phyloP scores from a whole-genome alignment of 1,284 basidiomycete species.

The Ganoderma resinaceum region DNA sequence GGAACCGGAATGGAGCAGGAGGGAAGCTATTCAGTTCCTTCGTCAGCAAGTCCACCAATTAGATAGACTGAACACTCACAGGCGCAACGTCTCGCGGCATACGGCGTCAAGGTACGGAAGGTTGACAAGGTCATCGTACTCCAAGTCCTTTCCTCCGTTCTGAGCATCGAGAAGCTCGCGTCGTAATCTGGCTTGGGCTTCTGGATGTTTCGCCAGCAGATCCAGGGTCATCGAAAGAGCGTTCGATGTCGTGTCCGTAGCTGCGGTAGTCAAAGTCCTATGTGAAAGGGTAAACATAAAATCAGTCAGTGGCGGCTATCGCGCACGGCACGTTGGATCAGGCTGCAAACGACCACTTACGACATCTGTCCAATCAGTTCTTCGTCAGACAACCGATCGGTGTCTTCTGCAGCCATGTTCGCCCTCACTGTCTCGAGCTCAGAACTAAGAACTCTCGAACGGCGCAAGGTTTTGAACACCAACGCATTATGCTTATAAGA shows the following conservation, averaged over 20 bases:
- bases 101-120: conserved; percentile 55
- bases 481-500: conserved; percentile 35
- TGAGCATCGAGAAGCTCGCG: conserved; percentile 13
- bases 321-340: neutral
- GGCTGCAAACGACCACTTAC: conserved; percentile 11
- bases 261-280: conserved; percentile 25
- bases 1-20: conserved; percentile 8
- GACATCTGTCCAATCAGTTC: conserved; percentile 29
- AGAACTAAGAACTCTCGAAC: neutral
- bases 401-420: conserved; percentile 21
- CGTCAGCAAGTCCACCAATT: neutral
- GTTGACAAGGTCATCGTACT: conserved; percentile 45
- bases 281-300: neutral
- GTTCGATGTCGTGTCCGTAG: conserved; percentile 28
- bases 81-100: conserved; percentile 44
- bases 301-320: neutral
- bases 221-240: conserved; percentile 22
- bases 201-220: conserved; percentile 22
- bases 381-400: conserved; percentile 21
- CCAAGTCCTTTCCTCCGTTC: conserved; percentile 28
- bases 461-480: neutral
- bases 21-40: neutral
- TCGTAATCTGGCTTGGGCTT: conserved; percentile 18
- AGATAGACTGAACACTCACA: neutral
- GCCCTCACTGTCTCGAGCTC: conserved; percentile 15